Evolutionary conservation across 768 basidiomycete species (phyloP).

Genomic region (Tricholoma bakamatsutake): DNA sequence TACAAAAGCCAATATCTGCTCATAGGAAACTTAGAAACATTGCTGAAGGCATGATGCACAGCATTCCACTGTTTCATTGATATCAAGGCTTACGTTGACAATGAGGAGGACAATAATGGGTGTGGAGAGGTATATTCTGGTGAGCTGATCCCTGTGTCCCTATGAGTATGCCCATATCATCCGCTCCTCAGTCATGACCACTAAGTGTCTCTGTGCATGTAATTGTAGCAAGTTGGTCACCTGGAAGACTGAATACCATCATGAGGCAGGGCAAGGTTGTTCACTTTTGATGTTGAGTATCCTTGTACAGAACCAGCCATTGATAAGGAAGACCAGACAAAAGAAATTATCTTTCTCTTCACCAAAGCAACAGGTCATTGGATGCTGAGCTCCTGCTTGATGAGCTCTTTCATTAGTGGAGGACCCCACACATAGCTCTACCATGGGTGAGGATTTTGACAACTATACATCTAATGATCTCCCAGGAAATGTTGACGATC

Average conservation of each 20-base stretch:
- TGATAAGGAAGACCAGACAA: neutral
- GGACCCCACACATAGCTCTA: neutral
- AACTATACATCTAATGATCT: neutral
- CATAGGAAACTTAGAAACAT: neutral
- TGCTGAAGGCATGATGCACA: neutral
- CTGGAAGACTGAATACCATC: neutral
- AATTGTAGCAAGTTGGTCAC: neutral
- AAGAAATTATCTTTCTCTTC: neutral
- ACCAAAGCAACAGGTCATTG: neutral
- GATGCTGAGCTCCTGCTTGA: neutral
- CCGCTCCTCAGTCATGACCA: neutral
- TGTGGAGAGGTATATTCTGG: neutral
- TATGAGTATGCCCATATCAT: neutral
- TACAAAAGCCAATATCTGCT: neutral
- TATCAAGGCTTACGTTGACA: neutral
- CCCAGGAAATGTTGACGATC: neutral
- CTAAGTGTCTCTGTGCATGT: neutral
- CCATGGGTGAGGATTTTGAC: neutral
- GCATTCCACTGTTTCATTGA: neutral
- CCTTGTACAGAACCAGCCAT: neutral
- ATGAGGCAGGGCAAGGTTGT: neutral
- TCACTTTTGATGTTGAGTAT: too few species aligned
- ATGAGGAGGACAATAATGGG: neutral
- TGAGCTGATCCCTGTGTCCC: neutral
- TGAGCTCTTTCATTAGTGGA: neutral